A percentile compares a stretch with the other conserved stretches of the same genome.
Evolutionary conservation across 352 stramenopile genomes (phyloP).

Genomic region (Phytophthora syringae): DNA sequence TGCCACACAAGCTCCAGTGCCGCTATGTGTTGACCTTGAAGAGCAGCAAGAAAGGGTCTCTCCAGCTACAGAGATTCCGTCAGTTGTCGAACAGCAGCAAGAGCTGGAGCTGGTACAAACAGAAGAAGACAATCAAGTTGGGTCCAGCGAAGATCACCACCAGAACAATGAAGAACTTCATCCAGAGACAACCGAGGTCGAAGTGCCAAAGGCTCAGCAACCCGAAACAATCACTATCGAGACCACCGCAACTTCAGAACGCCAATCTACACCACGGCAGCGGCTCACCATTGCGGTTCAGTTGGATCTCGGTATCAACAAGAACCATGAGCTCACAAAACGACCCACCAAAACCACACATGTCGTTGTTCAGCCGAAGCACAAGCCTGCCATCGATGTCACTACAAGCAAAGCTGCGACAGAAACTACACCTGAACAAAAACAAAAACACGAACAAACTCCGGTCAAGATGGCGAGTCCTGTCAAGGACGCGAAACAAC

Average conservation of each 20-base stretch:
- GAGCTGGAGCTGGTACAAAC: slow-evolving; percentile 1
- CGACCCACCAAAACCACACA: slow-evolving; percentile 14
- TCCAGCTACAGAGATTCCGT: background rate
- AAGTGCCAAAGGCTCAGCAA: slow-evolving; percentile 18
- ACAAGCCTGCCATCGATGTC: slow-evolving; percentile 14
- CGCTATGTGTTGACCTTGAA: slow-evolving; percentile 45
- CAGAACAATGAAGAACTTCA: slow-evolving; percentile 24
- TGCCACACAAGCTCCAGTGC: slow-evolving; percentile 45
- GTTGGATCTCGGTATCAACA: slow-evolving; percentile 56
- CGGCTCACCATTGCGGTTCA: slow-evolving; percentile 59
- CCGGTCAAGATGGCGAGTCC: slow-evolving; percentile 7
- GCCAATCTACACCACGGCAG: slow-evolving; percentile 52
- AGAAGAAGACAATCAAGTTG: slow-evolving; percentile 19
- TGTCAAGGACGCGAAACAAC: slow-evolving; percentile 10
- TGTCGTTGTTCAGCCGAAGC: slow-evolving; percentile 29
- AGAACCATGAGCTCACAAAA: slow-evolving; percentile 15
- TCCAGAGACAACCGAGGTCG: slow-evolving; percentile 39
- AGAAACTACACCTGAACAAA: background rate
- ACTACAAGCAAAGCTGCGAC: background rate
- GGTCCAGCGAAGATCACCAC: background rate
- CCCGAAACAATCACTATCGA: slow-evolving; percentile 8
- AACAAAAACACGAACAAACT: slow-evolving; percentile 15
- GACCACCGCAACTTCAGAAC: background rate
- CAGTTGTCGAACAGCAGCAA: background rate
- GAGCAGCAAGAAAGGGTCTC: background rate